Conservation (phyloP, 2,329 filamentous ascomycete species). For the Thielaviopsis populi region DNA sequence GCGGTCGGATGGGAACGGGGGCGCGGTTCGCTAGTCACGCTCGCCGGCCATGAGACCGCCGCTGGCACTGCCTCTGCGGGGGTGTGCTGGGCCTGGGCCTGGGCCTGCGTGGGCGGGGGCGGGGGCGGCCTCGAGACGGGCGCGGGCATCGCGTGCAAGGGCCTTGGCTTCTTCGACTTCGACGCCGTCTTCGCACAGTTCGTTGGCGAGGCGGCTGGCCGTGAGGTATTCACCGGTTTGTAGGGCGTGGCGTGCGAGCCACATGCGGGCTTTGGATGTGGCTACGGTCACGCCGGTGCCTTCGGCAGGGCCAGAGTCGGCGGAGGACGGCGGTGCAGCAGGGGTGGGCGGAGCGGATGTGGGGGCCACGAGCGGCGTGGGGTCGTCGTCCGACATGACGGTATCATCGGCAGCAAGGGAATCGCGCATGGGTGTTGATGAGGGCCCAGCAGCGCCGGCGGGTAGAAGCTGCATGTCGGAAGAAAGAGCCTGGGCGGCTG, state of each 20-base stretch:
- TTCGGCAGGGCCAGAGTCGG: slow-evolving; percentile 25
- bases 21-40: not conserved
- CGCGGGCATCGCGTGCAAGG: slow-evolving; percentile 71
- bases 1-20: not conserved
- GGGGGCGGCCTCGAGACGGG: slow-evolving; percentile 42
- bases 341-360: not conserved
- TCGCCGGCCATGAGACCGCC: not conserved
- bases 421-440: not conserved
- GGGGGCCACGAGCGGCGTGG: not conserved
- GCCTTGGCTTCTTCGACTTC: slow-evolving; percentile 97
- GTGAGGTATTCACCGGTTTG: slow-evolving; percentile 57
- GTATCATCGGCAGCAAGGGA: slow-evolving; percentile 9
- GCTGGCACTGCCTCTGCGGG: not conserved
- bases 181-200: slow-evolving; percentile 87
- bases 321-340: not conserved
- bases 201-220: slow-evolving; percentile 68
- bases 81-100: not conserved
- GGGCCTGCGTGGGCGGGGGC: not conserved
- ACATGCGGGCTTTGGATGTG: slow-evolving; percentile 83
- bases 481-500: slow-evolving; percentile 26
- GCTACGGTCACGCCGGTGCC: slow-evolving; percentile 78
- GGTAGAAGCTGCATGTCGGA: slow-evolving; percentile 40
- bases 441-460: not conserved
- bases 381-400: slow-evolving; percentile 22
- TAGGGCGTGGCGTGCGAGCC: slow-evolving; percentile 77